Evolutionary conservation across 2,329 filamentous ascomycete genomes (phyloP).

Genomic region (Aureobasidium leucospermi): DNA sequence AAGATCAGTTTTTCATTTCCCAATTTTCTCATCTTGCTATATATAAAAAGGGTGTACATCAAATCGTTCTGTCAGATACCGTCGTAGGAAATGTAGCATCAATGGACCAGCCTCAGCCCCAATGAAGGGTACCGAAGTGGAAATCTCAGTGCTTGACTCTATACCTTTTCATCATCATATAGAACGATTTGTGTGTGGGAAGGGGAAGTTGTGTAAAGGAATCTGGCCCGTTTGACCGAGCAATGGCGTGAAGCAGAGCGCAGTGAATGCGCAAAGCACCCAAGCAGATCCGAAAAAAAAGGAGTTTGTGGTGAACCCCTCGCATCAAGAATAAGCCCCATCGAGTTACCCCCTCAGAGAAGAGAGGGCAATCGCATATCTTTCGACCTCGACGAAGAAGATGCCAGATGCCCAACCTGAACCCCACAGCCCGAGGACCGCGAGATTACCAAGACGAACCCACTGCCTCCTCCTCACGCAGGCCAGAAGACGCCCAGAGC

Average conservation of each 20-base stretch:
- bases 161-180: conserved; percentile 88
- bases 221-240: conserved; percentile 65
- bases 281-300: conserved; percentile 39
- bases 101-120: conserved; percentile 30
- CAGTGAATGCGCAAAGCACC: conserved; percentile 22
- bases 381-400: conserved; percentile 87
- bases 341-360: conserved; percentile 75
- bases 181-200: conserved; percentile 38
- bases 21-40: neutral
- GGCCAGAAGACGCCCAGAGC: conserved; percentile 26
- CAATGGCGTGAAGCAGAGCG: conserved; percentile 32
- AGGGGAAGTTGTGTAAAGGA: conserved; percentile 27
- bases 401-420: conserved; percentile 43
- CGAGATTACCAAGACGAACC: conserved; percentile 20
- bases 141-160: conserved; percentile 96
- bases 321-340: conserved; percentile 99
- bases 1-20: neutral
- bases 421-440: conserved; percentile 25
- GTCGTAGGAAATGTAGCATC: conserved; percentile 29
- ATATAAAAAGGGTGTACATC: neutral
- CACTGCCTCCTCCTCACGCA: conserved; percentile 27
- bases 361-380: conserved; percentile 86
- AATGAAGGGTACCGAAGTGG: conserved; percentile 38
- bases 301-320: conserved; percentile 55
- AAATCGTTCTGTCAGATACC: conserved; percentile 26